Evolutionary conservation across 192 early-diverging fungal genomes (phyloP), one percentile per base, ranked within the genome.

Genomic region (Rhizoclosmatium globosum): DNA sequence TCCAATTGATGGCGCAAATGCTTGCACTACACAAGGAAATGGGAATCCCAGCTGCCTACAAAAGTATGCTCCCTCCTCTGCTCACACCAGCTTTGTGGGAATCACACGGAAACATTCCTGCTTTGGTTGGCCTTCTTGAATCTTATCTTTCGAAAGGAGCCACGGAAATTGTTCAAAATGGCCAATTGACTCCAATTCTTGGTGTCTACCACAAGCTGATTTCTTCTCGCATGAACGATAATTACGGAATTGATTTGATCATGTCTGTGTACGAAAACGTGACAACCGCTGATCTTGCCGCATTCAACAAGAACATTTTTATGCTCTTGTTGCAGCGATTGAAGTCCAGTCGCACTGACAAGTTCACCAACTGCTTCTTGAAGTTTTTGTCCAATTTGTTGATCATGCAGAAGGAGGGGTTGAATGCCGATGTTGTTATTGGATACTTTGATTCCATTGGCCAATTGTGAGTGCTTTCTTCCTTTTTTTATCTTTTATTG

Each of bases 191-290:
- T 68, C 89, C 94, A 19, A 89, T 99, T 43, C 88, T 99, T 48
- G 98, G 98, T 53, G 92, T 99, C 6, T 97, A 93, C 84, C 95
- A 97, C 81, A 97, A 96, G 68, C 85, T 99, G 61, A 86, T 98
- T 23, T 87, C 92, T 15, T 96, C 95, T 19, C 90, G 92, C 71
- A 69, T 92, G 45, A 94, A 94, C 77, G 97, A 98, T 83, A 91
- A 94, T 67, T 89, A 93, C 79, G 96, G 92, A 0, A 94, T 99
- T 57, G 89, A 92, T 41, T 86, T 99, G 67, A 81, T 99, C 71
- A 82, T 87, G 72, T 83, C 94, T 15, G 87, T 98, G 58, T 92
- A 95, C 72, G 83, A 92, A 64, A 89, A 92, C 79, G 86, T 95
- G 3, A 93, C 43, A 43, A 85, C 81, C 50, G 57, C 84, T 9